Evolutionary conservation across 768 basidiomycete genomes (phyloP).

Genomic region (Strobilomyces confusus): DNA sequence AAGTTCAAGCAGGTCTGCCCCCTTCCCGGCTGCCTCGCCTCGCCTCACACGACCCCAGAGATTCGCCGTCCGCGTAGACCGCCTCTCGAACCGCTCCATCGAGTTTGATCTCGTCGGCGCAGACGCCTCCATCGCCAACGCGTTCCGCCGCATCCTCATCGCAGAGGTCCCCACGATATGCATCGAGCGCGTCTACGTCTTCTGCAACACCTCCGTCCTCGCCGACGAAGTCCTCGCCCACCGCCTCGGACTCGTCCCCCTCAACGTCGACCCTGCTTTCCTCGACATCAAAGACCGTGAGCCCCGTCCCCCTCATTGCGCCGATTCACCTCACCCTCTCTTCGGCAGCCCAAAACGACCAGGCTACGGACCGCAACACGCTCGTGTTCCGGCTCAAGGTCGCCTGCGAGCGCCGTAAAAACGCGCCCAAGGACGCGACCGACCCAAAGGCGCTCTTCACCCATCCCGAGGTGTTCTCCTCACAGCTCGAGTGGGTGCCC

Average conservation of each 20-base stretch:
- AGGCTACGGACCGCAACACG: constrained; percentile 85
- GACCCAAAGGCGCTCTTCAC: constrained; percentile 64
- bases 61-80: constrained; percentile 67
- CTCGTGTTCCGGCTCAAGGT: constrained; percentile 79
- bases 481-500: constrained; percentile 70
- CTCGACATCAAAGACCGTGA: constrained; percentile 53
- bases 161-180: constrained; percentile 93
- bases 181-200: constrained; percentile 87
- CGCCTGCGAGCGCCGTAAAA: constrained; percentile 58
- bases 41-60: constrained; percentile 42
- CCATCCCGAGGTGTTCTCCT: constrained; percentile 65
- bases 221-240: constrained; percentile 93
- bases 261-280: constrained; percentile 78
- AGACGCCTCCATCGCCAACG: constrained; percentile 95
- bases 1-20: constrained; percentile 70
- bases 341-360: constrained; percentile 40
- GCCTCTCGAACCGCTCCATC: constrained; percentile 76
- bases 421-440: constrained; percentile 47
- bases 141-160: constrained; percentile 86
- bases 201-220: constrained; percentile 92
- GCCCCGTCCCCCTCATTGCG: neutral
- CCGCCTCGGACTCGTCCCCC: constrained; percentile 86
- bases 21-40: neutral
- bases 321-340: neutral
- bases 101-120: constrained; percentile 96